phyloP scores from a whole-genome alignment of 176 grass and related monocot species.

The Carex myosuroides region DNA sequence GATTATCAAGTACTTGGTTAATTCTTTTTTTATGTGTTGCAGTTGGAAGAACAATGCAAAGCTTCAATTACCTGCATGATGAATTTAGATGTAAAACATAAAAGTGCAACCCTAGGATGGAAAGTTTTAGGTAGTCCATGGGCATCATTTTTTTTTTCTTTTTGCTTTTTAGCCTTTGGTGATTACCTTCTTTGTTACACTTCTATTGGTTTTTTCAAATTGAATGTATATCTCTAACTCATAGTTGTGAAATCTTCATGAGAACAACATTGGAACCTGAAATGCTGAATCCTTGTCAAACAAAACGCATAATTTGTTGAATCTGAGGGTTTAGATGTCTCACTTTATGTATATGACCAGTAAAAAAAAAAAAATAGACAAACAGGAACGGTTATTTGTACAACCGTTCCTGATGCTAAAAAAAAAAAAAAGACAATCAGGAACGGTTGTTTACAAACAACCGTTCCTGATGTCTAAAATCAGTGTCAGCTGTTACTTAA shows the following conservation, averaged over 20 bases:
- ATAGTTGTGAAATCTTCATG: not conserved
- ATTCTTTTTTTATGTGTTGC: constrained; percentile 6
- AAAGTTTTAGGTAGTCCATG: not conserved
- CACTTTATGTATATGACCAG: not conserved
- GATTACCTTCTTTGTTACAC: constrained; percentile 7
- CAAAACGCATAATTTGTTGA: not conserved
- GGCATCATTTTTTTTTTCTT: not conserved
- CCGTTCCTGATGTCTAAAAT: no score
- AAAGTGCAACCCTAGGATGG: not conserved
- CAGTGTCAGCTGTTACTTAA: no score
- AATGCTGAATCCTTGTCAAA: not conserved
- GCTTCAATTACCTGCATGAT: constrained; percentile 76
- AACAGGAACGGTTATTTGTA: no score
- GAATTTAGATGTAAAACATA: constrained; percentile 10
- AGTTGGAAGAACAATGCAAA: constrained; percentile 99
- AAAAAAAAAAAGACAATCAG: no score
- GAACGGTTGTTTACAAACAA: no score
- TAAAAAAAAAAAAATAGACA: no score
- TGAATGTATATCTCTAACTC: not conserved
- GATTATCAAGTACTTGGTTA: not conserved
- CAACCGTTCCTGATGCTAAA: no score
- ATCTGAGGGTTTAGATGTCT: not conserved
- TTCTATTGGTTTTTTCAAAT: constrained; percentile 9
- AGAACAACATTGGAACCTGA: not conserved
- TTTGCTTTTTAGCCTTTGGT: not conserved